Evolutionary conservation across 2,329 filamentous ascomycete species (phyloP).

Genomic region (Lithohypha guttulata): DNA sequence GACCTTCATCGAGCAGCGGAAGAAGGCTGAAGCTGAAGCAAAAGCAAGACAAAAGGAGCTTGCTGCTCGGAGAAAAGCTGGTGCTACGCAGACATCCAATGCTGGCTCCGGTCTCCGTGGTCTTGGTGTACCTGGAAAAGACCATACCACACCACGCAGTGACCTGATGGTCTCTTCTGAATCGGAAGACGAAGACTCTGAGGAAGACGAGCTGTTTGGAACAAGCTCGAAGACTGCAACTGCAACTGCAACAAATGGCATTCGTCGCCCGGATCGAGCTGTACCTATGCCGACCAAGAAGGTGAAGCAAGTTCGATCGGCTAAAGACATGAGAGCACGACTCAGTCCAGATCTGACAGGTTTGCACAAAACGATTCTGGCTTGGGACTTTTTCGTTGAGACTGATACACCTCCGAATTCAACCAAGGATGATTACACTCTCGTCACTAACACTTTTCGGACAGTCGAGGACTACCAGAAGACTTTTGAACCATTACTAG

Average conservation of each 20-base stretch:
- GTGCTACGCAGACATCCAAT: slow-evolving; percentile 48
- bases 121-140: slow-evolving; percentile 65
- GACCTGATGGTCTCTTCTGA: slow-evolving; percentile 80
- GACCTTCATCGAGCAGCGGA: slow-evolving; percentile 62
- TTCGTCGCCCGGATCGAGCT: slow-evolving; percentile 31
- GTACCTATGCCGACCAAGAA: slow-evolving; percentile 61
- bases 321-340: slow-evolving; percentile 88
- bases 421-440: slow-evolving; percentile 58
- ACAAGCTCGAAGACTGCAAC: slow-evolving; percentile 31
- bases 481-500: slow-evolving; percentile 80
- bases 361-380: slow-evolving; percentile 74
- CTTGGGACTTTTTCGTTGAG: slow-evolving; percentile 89
- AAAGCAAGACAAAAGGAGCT: slow-evolving; percentile 60
- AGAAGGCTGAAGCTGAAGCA: slow-evolving; percentile 63
- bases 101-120: slow-evolving; percentile 69
- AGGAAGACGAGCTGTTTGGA: slow-evolving; percentile 59
- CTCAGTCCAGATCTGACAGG: slow-evolving; percentile 78
- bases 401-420: slow-evolving; percentile 72
- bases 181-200: slow-evolving; percentile 63
- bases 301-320: slow-evolving; percentile 64
- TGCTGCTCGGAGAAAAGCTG: slow-evolving; percentile 50
- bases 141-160: slow-evolving; percentile 58
- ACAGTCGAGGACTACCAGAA: slow-evolving; percentile 71
- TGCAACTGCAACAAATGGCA: slow-evolving; percentile 33
- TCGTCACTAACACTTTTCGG: slow-evolving; percentile 66